Evolutionary conservation across 2,329 filamentous ascomycete species (phyloP), one percentile per base, ranked within the genome.

Genomic region (Chaetomiaceae sp.): DNA sequence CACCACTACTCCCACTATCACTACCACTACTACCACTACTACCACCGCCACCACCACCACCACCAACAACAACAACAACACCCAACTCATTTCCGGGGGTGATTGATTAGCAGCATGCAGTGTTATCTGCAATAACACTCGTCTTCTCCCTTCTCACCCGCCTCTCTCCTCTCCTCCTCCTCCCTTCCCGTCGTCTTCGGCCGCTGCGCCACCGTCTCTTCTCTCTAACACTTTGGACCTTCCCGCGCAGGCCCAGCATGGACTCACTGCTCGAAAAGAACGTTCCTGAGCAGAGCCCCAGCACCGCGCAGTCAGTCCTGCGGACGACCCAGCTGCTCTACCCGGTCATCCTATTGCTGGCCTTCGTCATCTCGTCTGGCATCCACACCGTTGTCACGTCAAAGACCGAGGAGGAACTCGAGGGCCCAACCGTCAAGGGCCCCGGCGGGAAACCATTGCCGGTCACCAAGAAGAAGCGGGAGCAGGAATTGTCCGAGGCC

Each of bases 381-480:
- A 71, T 75, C 56, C 76, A 81, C 66, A 80, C 77, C 63, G 72
- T 82, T 37, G 68, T 76, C 64, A 75, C 73, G 51, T 73, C 77
- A 27, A 74, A 73, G 59, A 76, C 73, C 48, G 73, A 75, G 53
- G 76, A 78, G 33, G 71, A 75, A 57, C 64, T 73, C 32, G 65
- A 74, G 20, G 67, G 69, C 48, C 78, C 75, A 20, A 75, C 69
- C 29, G 70, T 80, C 59, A 84, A 78, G 48, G 91, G 91, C n/a
- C 90, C 91, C 1, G 91, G 89, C 51, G 92, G 91, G 61, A 91
- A 95, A 68, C 90, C 90, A 30, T 75, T 96, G 49, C 90, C 90
- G n/a, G 67, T 75, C 45, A 80, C 77, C 55, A 87, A 84, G 66
- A 82, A 62, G 61, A 68, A 66, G 62, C 65, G 61, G 60, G 55